Evolutionary conservation across 352 stramenopile species (phyloP), one percentile per base, ranked within the genome.

Genomic region (Phytophthora citrophthora): DNA sequence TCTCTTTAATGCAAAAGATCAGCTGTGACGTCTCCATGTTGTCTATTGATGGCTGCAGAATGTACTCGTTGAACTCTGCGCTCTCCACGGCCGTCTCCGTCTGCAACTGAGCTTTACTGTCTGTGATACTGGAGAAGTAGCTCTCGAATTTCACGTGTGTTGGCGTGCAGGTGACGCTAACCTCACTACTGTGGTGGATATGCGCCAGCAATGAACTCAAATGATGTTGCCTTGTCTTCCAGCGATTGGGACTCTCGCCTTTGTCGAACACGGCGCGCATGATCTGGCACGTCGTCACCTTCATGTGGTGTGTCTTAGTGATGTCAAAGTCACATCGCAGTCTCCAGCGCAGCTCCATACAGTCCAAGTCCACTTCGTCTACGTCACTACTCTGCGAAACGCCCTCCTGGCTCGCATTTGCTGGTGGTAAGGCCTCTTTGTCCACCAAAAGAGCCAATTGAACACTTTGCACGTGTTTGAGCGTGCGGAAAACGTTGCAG

Each of bases 221-320:
- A 53, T 94, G 86, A 65, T 90, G 87, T 55, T 91, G 83, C 20
- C 85, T 72, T 50, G 84, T 89, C 18, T 79, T 72, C 54, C 68
- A 84, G 24, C 68, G 76, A 60, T 75, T 90, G 20, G 78, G 70
- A 45, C 82, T 88, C 18, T 54, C 32, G 29, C 67, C 58, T 32
- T 76, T 79, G 69, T 95, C 82, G 55, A 95, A 93, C 46, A 94
- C 74, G 16, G 86, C 79, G 50, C 86, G 82, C 84, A 95, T 86
- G 55, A 90, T 79, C 64, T 92, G 79, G 47, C 78, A 86, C n/a
- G 72, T 52, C 57, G 89, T 83, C 34, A 93, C 83, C 50, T 92
- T 90, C 74, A 94, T 93, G 55, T 81, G 73, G 61, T 95, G 86
- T 18, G 84, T 93, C 76, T 95, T 95, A 29, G 86, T 92, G 69